Base-by-base conservation (phyloP, 192 early-diverging fungal genomes). In the Coemansia sp. region DNA sequence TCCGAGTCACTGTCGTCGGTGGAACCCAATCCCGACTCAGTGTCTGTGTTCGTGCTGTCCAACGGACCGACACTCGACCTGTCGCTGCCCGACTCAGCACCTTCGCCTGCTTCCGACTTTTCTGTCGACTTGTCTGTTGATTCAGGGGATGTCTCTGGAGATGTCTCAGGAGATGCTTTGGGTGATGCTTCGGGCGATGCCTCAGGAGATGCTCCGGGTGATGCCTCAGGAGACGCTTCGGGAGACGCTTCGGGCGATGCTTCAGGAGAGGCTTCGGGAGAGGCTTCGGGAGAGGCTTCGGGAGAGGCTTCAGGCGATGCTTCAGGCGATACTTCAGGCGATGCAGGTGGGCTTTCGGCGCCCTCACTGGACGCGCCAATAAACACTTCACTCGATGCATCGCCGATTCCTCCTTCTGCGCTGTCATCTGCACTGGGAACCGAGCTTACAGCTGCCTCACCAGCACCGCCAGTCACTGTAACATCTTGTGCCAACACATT, bases 311-410 rank as follows among this genome's bases (percentile, higher is more conserved):
- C 21, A 1, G 21, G 21, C 21, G 21, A 21, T 1, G 48, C 48
- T 3, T 5, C 20, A 12, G 47, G 20, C 47, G 47, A 48, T n/a
- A 14, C 7, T 34, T 34, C 31, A 1, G 31, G 31, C 6, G 31
- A 34, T 34, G 31, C 49, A 24, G 49, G 20, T 3, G 49, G 24
- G 18, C 49, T 20, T 24, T 51, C 20, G 7, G 18, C 12, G n/a
- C 18, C 18, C 24, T 51, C 49, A 5, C 49, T 51, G 0, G 49
- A 51, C 12, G 25, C 25, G 25, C 25, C 25, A 26, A 53, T 14
- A 53, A 53, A 53, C 51, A 26, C 23, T 24, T 53, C 51, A 12
- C 51, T 53, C 15, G 51, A 53, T 4, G 51, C 9, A 23, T 53
- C 51, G 14, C 51, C 51, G 26, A 53, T 53, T 14, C 51, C 51